Evolutionary conservation across 352 stramenopile genomes (phyloP).

Genomic region (Phytophthora cactorum): DNA sequence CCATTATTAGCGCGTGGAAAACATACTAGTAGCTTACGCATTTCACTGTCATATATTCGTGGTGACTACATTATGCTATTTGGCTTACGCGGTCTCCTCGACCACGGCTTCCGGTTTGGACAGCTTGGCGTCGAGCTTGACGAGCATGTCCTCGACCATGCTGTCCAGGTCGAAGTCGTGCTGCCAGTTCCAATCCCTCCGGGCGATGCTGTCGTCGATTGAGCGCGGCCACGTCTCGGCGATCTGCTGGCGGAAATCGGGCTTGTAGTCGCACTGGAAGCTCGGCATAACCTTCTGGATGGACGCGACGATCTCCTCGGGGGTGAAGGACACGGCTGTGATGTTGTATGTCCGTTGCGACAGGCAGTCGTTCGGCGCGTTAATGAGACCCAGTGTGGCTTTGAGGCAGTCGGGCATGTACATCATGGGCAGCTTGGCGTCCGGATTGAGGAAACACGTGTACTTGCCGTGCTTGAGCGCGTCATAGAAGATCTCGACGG

Average conservation of each 20-base stretch:
- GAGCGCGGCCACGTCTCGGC: constrained; percentile 91
- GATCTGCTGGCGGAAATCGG: constrained; percentile 92
- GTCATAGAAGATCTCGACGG: constrained; percentile 94
- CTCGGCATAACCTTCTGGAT: constrained; percentile 89
- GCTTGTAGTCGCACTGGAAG: constrained; percentile 90
- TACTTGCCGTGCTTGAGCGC: constrained; percentile 89
- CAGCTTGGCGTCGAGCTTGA: constrained; percentile 85
- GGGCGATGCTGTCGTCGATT: constrained; percentile 83
- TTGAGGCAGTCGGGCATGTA: constrained; percentile 95
- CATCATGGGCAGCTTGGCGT: constrained; percentile 93
- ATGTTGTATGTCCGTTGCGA: constrained; percentile 93
- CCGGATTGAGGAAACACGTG: constrained; percentile 84
- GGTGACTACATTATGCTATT: background rate
- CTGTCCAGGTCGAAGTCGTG: constrained; percentile 89
- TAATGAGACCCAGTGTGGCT: constrained; percentile 82
- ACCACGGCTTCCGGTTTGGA: constrained; percentile 19
- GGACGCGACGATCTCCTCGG: constrained; percentile 78
- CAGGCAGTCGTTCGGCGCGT: constrained; percentile 72
- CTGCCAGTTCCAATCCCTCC: constrained; percentile 90
- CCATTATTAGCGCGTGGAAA: too few species aligned
- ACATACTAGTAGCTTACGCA: too few species aligned
- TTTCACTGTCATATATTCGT: constrained; percentile 29
- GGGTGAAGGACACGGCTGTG: constrained; percentile 90
- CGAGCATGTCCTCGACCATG: constrained; percentile 92
- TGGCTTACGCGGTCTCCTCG: constrained; percentile 30